Base-by-base conservation (phyloP, 2,329 filamentous ascomycete genomes). In the Gaeumannomyces tritici region DNA sequence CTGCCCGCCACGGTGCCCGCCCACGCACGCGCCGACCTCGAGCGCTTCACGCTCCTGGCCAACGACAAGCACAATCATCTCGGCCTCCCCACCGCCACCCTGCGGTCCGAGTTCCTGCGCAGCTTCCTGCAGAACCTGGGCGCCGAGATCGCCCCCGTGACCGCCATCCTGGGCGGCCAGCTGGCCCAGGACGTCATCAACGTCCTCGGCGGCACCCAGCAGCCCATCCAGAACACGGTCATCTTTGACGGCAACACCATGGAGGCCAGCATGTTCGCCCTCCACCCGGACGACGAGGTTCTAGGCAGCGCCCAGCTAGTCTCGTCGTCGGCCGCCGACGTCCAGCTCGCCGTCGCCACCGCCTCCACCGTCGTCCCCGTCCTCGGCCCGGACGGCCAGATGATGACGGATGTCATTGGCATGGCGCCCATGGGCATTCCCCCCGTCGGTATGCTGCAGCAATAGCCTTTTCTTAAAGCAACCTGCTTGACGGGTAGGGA, bases 131-230 rank as follows among this genome's bases (percentile, higher is more conserved):
- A 95, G 74, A 96, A 96, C 68, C 80, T 97, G 7, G 89, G 87
- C 62, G 86, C 86, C 69, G 93, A 98, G 76, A 79, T 98, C 54
- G 88, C 90, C 15, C 92, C 95, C 9, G 91, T 96, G 11, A 88
- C 90, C 0, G 93, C 95, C 1, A 91, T 96, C 63, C 79, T 99
- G 13, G 95, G 95, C 59, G 95, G 93, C 12, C 87, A 93, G 73
- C 82, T 99, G 21, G 91, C 93, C 0, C 95, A 99, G 76, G 95
- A 99, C 72, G 92, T 96, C 61, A 98, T 99, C 76, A 98, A 98
- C 70, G 93, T 97, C 35, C 83, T 98, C 7, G 91, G 93, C 59
- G 87, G 90, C 72, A 87, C 89, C 55, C 92, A 98, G 76, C 95
- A 97, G 74, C 95, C 95, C 0, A 89, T 99, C 55, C 95, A 99